These are phyloP conservation scores for Paraphoma chrysanthemicola DNA, from an alignment of 2,329 filamentous ascomycete genomes.

Conservation along the genomic window DNA sequence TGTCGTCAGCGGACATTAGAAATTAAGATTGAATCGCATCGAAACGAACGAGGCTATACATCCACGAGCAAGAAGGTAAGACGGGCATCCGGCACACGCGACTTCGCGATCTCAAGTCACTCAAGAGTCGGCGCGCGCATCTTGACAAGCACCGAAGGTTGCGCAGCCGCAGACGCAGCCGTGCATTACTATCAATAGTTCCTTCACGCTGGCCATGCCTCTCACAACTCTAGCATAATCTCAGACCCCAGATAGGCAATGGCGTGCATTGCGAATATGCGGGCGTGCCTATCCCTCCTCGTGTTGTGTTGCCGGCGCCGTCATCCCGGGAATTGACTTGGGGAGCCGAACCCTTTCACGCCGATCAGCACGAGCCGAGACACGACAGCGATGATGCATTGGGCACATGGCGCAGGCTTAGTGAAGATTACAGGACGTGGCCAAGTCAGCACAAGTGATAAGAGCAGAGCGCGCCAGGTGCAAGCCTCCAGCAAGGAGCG, in stretches of 20 bases:
- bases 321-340: background rate
- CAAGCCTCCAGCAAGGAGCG: background rate
- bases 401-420: background rate
- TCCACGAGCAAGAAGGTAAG: conserved; percentile 1
- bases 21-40: background rate
- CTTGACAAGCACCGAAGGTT: conserved; percentile 6
- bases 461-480: background rate
- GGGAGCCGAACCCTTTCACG: background rate
- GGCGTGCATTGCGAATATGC: background rate
- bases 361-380: background rate
- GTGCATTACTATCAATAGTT: background rate
- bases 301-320: background rate
- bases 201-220: background rate
- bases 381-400: background rate
- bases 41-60: background rate
- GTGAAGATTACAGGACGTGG: background rate
- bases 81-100: background rate
- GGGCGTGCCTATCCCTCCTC: background rate
- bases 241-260: background rate
- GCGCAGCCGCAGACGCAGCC: background rate
- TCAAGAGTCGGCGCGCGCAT: conserved; percentile 6
- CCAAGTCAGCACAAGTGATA: background rate
- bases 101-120: conserved; percentile 2
- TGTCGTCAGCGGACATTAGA: conserved; percentile 5
- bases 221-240: background rate